A percentile compares a stretch with the other conserved stretches of the same genome.
Conservation (phyloP, 345 rosid species). For the Clarkia xantiana region DNA sequence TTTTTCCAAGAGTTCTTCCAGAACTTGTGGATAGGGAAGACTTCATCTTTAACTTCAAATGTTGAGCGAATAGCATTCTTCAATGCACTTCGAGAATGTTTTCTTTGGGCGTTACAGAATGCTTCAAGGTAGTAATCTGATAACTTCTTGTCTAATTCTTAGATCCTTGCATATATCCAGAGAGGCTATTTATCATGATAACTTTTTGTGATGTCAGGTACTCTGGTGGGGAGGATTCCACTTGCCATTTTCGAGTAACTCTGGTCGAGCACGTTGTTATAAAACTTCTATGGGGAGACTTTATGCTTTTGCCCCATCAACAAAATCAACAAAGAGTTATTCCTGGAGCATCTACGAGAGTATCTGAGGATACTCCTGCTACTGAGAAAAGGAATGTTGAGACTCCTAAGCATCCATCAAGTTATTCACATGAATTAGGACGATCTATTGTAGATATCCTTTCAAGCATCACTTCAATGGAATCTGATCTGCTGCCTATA, state of each 20-base stretch:
- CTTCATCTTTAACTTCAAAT: slow-evolving; percentile 30
- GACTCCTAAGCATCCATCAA: slow-evolving; percentile 17
- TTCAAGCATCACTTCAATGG: slow-evolving; percentile 34
- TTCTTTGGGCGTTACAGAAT: slow-evolving; percentile 66
- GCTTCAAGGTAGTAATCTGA: slow-evolving; percentile 41
- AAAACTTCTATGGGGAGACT: slow-evolving; percentile 73
- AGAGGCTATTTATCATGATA: background rate
- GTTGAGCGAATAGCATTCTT: slow-evolving; percentile 44
- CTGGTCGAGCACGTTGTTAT: slow-evolving; percentile 50
- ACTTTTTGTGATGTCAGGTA: slow-evolving; percentile 23
- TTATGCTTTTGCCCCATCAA: slow-evolving; percentile 15
- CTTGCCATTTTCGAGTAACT: slow-evolving; percentile 30
- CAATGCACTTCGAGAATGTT: slow-evolving; percentile 62
- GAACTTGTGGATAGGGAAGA: slow-evolving; percentile 79
- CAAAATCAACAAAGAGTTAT: slow-evolving; percentile 14
- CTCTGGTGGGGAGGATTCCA: slow-evolving; percentile 34
- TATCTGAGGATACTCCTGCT: slow-evolving; percentile 14
- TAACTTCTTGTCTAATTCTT: slow-evolving; percentile 1
- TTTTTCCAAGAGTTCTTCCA: slow-evolving; percentile 57
- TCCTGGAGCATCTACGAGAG: slow-evolving; percentile 15
- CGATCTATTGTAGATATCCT: slow-evolving; percentile 70
- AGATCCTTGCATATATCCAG: background rate
- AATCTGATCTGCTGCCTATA: slow-evolving; percentile 36
- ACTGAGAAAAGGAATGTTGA: slow-evolving; percentile 21
- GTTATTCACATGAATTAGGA: slow-evolving; percentile 58